phyloP scores from a whole-genome alignment of 768 basidiomycete species.

The Erythrobasidium yunnanense region DNA sequence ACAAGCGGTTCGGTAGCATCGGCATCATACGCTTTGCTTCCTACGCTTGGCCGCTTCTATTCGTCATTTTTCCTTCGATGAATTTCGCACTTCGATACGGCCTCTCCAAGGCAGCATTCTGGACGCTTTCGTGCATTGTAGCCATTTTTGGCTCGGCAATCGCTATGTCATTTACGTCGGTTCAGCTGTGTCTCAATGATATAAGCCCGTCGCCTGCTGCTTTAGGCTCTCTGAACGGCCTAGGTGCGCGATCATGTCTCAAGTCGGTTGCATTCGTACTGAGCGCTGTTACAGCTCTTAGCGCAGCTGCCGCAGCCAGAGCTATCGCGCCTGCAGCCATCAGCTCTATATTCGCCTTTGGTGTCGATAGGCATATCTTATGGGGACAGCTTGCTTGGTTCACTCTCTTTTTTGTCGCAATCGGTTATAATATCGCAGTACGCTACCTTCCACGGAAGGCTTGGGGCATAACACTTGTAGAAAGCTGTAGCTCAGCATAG shows the following conservation, averaged over 20 bases:
- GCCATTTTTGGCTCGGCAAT: background rate
- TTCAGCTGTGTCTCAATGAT: slow-evolving; percentile 23
- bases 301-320: background rate
- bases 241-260: background rate
- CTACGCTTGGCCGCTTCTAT: background rate
- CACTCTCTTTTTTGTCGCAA: slow-evolving; percentile 5
- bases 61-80: background rate
- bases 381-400: slow-evolving; percentile 22
- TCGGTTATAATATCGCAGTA: background rate
- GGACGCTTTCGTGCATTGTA: background rate
- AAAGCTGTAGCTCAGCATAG: too few relatives aligned
- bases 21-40: background rate
- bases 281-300: slow-evolving; percentile 1
- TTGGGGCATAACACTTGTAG: too few relatives aligned
- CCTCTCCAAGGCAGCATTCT: slow-evolving; percentile 16
- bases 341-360: slow-evolving; percentile 10
- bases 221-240: slow-evolving; percentile 20
- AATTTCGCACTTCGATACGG: too few relatives aligned
- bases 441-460: slow-evolving; percentile 10
- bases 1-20: background rate
- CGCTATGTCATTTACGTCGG: slow-evolving; percentile 9
- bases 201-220: slow-evolving; percentile 3
- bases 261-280: background rate
- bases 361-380: slow-evolving; percentile 4
- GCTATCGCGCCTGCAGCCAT: slow-evolving; percentile 1